Evolutionary conservation across 352 stramenopile species (phyloP).

Genomic region (Globisporangium acanthophoron): DNA sequence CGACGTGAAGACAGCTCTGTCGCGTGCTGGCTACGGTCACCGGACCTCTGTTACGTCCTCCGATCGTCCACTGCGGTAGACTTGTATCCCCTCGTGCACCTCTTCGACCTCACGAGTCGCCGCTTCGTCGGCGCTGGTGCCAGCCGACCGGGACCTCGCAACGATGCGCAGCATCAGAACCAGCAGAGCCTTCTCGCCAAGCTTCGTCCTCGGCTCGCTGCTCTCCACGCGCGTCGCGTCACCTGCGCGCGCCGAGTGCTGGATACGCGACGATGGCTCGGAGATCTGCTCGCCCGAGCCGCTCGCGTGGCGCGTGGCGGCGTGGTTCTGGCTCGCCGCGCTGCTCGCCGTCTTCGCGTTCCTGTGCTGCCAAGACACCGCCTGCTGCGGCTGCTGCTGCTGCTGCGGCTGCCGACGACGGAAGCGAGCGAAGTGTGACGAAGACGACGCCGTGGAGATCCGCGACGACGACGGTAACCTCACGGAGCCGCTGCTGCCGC

Average conservation of each 20-base stretch:
- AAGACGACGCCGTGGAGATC: neutral
- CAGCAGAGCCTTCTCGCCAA: neutral
- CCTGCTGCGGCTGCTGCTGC: slow-evolving; percentile 15
- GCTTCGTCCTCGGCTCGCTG: neutral
- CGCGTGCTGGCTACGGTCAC: too few species aligned
- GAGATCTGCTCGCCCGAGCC: slow-evolving; percentile 53
- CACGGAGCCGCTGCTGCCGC: slow-evolving; percentile 13
- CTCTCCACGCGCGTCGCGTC: neutral
- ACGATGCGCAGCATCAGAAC: neutral
- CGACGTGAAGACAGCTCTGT: neutral
- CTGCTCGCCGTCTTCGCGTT: slow-evolving; percentile 32
- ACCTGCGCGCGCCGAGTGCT: slow-evolving; percentile 39
- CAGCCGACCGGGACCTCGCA: neutral
- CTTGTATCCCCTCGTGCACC: too few species aligned
- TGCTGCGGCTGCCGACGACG: neutral
- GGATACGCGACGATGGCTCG: slow-evolving; percentile 41
- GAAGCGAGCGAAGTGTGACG: neutral
- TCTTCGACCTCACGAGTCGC: too few species aligned
- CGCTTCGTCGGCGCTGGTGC: too few species aligned
- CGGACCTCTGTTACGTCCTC: too few species aligned
- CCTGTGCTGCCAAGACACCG: slow-evolving; percentile 28
- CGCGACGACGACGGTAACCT: neutral
- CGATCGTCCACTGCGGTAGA: too few species aligned
- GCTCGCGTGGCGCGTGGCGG: slow-evolving; percentile 35
- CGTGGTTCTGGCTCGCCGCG: slow-evolving; percentile 69